These are phyloP conservation scores for Cetradonia linearis DNA, from an alignment of 495 filamentous ascomycete genomes.

Conservation along the genomic window DNA sequence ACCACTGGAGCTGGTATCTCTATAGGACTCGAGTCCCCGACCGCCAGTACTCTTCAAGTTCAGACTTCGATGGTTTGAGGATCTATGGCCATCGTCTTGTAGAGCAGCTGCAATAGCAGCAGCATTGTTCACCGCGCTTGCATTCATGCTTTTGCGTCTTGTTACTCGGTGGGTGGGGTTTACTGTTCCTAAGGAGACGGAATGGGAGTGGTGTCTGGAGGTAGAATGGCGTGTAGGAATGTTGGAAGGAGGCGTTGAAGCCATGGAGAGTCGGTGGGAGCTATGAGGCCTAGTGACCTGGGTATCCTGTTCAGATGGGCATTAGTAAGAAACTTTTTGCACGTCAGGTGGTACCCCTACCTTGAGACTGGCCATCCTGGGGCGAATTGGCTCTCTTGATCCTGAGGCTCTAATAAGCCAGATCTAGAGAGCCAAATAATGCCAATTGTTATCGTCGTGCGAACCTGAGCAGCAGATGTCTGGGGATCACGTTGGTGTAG, in stretches of 20 bases:
- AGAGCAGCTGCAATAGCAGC: slow-evolving; percentile 67
- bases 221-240: slow-evolving; percentile 37
- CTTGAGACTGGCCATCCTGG: slow-evolving; percentile 20
- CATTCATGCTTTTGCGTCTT: slow-evolving; percentile 86
- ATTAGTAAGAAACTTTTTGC: background rate
- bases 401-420: slow-evolving; percentile 18
- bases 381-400: slow-evolving; percentile 18
- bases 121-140: slow-evolving; percentile 60
- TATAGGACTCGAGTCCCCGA: slow-evolving; percentile 37
- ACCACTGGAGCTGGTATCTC: slow-evolving; percentile 27
- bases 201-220: slow-evolving; percentile 72
- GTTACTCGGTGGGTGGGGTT: slow-evolving; percentile 77
- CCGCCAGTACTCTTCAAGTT: slow-evolving; percentile 33
- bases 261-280: slow-evolving; percentile 22
- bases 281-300: slow-evolving; percentile 20
- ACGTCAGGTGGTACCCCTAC: slow-evolving; percentile 7
- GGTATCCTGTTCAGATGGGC: slow-evolving; percentile 17
- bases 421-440: slow-evolving; percentile 20
- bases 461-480: background rate
- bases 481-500: background rate
- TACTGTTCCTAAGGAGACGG: slow-evolving; percentile 65
- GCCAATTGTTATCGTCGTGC: background rate
- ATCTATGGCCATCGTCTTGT: slow-evolving; percentile 48
- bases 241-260: slow-evolving; percentile 20
- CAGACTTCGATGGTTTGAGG: slow-evolving; percentile 36